Evolutionary conservation across 352 stramenopile species (phyloP).

Genomic region (Thalassiosira hispida): DNA sequence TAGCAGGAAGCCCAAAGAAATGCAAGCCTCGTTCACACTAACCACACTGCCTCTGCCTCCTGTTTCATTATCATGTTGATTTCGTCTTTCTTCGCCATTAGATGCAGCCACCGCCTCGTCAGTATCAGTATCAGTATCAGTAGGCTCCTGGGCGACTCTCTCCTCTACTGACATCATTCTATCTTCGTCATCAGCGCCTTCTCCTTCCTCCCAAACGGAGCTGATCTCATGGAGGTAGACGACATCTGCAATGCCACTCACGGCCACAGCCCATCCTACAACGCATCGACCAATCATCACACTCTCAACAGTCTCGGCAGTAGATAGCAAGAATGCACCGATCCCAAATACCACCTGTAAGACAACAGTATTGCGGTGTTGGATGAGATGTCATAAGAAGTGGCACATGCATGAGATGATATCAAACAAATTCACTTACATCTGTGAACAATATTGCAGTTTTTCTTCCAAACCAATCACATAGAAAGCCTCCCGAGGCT

Average conservation of each 20-base stretch:
- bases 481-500: conserved; percentile 59
- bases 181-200: conserved; percentile 6
- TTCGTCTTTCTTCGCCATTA: not conserved
- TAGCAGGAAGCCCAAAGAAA: conserved; percentile 83
- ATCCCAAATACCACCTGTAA: conserved; percentile 57
- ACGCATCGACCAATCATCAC: conserved; percentile 75
- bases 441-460: conserved; percentile 63
- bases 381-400: not conserved
- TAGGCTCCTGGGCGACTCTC: not conserved
- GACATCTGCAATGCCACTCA: conserved; percentile 83
- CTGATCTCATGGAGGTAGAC: conserved; percentile 86
- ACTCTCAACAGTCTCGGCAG: conserved; percentile 26
- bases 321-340: conserved; percentile 58
- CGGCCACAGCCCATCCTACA: conserved; percentile 84
- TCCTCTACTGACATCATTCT: not conserved
- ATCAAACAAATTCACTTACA: conserved; percentile 27
- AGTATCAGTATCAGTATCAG: not conserved
- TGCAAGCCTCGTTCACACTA: conserved; percentile 86
- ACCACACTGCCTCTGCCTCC: conserved; percentile 82
- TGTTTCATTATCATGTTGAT: conserved; percentile 6
- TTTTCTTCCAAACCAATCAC: conserved; percentile 67
- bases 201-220: conserved; percentile 52
- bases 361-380: not conserved
- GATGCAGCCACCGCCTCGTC: not conserved
- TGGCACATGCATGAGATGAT: not conserved